These are phyloP conservation scores for Biscogniauxia marginata DNA, from an alignment of 2,329 filamentous ascomycete species.

Conservation along the genomic window DNA sequence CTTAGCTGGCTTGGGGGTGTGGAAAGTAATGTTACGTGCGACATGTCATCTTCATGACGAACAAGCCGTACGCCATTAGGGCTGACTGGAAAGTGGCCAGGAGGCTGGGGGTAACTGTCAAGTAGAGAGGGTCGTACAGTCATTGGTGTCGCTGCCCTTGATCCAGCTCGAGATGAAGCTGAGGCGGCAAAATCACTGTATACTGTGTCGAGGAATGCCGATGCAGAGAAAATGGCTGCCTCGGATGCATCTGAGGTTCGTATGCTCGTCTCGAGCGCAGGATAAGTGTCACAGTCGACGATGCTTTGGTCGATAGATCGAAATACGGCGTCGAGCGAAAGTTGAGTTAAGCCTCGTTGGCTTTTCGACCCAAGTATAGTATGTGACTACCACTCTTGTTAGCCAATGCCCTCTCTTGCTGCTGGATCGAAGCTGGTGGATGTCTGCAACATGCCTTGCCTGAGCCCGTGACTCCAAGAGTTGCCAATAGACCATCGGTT, in stretches of 20 bases:
- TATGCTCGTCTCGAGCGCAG: conserved; percentile 69
- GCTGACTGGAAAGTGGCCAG: conserved; percentile 31
- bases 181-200: conserved; percentile 59
- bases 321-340: conserved; percentile 87
- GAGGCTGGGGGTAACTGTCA: conserved; percentile 22
- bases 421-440: not conserved
- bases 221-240: conserved; percentile 70
- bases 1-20: conserved; percentile 28
- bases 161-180: conserved; percentile 57
- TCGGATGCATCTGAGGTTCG: conserved; percentile 78
- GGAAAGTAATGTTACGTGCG: conserved; percentile 23
- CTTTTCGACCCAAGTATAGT: conserved; percentile 87
- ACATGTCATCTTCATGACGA: conserved; percentile 29
- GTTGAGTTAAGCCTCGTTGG: conserved; percentile 87
- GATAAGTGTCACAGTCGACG: conserved; percentile 57
- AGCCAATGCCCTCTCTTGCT: conserved; percentile 1
- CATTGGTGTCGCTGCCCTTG: conserved; percentile 69
- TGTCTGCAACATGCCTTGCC: conserved; percentile 70
- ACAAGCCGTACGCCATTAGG: conserved; percentile 48
- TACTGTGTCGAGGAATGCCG: conserved; percentile 74
- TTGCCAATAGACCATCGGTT: conserved; percentile 86
- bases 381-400: conserved; percentile 65
- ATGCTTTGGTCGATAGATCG: conserved; percentile 73
- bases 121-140: conserved; percentile 53
- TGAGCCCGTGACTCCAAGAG: conserved; percentile 89